Conservation (phyloP, 1,284 basidiomycete species). For the Tylopilus sp. region DNA sequence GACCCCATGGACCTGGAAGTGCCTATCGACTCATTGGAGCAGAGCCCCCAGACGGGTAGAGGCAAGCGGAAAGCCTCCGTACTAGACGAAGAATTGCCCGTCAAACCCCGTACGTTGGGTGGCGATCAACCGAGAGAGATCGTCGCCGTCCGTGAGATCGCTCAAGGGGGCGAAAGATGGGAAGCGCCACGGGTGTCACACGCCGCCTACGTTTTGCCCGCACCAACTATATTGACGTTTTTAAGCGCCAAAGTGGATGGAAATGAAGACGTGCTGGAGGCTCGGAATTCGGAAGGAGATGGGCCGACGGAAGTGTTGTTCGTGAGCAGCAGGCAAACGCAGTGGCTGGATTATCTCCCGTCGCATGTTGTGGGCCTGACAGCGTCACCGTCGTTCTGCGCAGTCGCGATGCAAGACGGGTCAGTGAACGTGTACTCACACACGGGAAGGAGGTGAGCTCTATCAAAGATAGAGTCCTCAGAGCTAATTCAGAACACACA, state of each 20-base stretch:
- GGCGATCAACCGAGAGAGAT: conserved; percentile 58
- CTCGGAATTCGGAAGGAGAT: conserved; percentile 68
- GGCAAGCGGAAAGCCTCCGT: conserved; percentile 51
- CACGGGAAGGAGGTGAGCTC: conserved; percentile 67
- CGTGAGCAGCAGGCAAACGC: conserved; percentile 59
- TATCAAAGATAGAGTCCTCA: not conserved
- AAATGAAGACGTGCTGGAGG: conserved; percentile 70
- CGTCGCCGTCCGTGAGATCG: conserved; percentile 50
- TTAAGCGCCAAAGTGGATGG: conserved; percentile 59
- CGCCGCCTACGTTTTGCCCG: conserved; percentile 36
- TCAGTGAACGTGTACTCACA: conserved; percentile 75
- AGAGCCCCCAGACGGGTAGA: conserved; percentile 27
- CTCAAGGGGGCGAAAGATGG: conserved; percentile 23
- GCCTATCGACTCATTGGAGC: conserved; percentile 34
- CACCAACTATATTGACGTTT: conserved; percentile 57
- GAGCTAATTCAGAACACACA: conserved; percentile 8
- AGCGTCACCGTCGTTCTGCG: conserved; percentile 66
- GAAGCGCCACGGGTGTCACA: conserved; percentile 22
- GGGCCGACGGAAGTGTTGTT: conserved; percentile 69
- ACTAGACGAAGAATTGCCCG: conserved; percentile 44
- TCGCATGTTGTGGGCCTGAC: conserved; percentile 64
- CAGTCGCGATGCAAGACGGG: conserved; percentile 75
- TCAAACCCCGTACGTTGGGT: conserved; percentile 64
- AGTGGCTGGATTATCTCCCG: conserved; percentile 88
- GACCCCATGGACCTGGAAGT: conserved; percentile 34